These are phyloP conservation scores for Zostera marina DNA, from an alignment of 116 monocot species.

Conservation along the genomic window DNA sequence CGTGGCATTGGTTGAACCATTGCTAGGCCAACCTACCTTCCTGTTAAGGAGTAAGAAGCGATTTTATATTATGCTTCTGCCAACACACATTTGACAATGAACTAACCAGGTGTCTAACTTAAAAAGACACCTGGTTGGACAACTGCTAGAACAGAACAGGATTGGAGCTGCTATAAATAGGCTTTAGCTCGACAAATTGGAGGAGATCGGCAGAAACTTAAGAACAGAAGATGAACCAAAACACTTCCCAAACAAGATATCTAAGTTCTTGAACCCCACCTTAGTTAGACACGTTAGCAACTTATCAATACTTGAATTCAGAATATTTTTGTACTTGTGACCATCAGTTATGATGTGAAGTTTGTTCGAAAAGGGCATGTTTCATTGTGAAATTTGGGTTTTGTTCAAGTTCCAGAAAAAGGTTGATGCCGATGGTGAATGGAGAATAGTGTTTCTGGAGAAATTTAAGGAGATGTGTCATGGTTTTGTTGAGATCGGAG, in stretches of 20 bases:
- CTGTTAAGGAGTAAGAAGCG: too few species aligned
- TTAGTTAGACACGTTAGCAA: conserved; percentile 41
- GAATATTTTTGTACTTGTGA: conserved; percentile 43
- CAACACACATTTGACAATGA: too few species aligned
- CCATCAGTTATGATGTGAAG: conserved; percentile 39
- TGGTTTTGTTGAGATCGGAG: conserved; percentile 66
- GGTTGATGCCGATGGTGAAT: conserved; percentile 61
- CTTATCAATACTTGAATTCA: conserved; percentile 52
- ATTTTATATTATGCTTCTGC: too few species aligned
- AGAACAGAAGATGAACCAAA: too few species aligned
- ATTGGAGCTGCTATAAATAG: too few species aligned
- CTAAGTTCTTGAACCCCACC: conserved; percentile 44
- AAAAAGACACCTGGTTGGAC: too few species aligned
- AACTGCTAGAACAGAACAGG: too few species aligned
- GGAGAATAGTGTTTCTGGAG: conserved; percentile 57
- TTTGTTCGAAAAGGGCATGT: conserved; percentile 36
- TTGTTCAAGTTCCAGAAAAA: conserved; percentile 36
- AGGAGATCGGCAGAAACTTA: too few species aligned
- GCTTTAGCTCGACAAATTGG: too few species aligned
- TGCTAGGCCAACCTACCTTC: conserved; percentile 85
- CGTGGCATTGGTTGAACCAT: conserved; percentile 61
- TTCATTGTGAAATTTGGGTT: conserved; percentile 43
- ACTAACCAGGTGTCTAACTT: too few species aligned
- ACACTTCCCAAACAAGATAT: conserved; percentile 76
- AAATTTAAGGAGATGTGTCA: conserved; percentile 62